Evolutionary conservation across 768 basidiomycete species (phyloP).

Genomic region (Baorangia bicolor): DNA sequence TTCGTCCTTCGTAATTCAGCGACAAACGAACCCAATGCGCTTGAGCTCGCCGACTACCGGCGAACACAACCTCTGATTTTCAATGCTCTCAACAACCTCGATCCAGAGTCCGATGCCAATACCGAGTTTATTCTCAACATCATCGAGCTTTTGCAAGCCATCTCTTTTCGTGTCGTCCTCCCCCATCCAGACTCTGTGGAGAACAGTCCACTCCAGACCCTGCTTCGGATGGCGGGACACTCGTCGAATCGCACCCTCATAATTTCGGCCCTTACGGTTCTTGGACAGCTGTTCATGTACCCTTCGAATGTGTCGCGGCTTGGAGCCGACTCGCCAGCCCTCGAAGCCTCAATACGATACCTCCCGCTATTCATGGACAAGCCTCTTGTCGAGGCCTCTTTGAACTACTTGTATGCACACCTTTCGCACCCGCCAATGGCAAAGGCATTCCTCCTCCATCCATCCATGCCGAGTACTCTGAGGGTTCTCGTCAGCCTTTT

Average conservation of each 20-base stretch:
- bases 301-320: conserved; percentile 57
- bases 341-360: conserved; percentile 64
- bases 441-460: conserved; percentile 71
- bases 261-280: conserved; percentile 57
- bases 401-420: conserved; percentile 76
- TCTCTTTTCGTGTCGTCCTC: conserved; percentile 48
- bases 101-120: conserved; percentile 62
- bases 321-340: conserved; percentile 52
- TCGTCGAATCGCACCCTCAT: conserved; percentile 77
- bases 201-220: conserved; percentile 53
- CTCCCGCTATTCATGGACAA: conserved; percentile 73
- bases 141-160: conserved; percentile 67
- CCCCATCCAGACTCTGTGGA: conserved; percentile 35
- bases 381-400: conserved; percentile 62
- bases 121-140: conserved; percentile 69
- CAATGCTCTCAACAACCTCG: conserved; percentile 60
- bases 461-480: conserved; percentile 67
- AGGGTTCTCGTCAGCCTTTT: conserved; percentile 67
- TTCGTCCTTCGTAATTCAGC: conserved; percentile 85
- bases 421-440: conserved; percentile 73
- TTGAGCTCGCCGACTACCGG: conserved; percentile 55
- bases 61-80: conserved; percentile 67
- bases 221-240: conserved; percentile 53
- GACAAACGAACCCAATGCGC: conserved; percentile 64
- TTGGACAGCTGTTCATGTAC: conserved; percentile 63